A percentile compares a stretch with the other conserved stretches of the same genome.
Evolutionary conservation across 2,329 filamentous ascomycete genomes (phyloP).

Genomic region (Arthrobotrys pseudoclavata): DNA sequence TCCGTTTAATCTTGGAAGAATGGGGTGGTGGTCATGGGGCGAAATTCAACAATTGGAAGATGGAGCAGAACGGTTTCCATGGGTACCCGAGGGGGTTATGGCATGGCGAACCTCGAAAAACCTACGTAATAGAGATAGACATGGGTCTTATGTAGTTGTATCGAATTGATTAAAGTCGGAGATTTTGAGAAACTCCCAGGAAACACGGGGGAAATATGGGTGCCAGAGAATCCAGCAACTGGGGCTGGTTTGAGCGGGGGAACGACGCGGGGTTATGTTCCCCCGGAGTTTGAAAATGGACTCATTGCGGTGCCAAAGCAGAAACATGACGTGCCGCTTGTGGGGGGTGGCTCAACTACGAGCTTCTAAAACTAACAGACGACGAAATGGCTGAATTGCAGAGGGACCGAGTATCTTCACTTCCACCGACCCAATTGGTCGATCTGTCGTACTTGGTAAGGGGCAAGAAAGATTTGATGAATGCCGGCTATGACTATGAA

Average conservation of each 20-base stretch:
- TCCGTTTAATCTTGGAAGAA: background rate
- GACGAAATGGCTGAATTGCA: background rate
- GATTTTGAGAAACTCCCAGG: background rate
- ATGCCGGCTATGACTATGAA: background rate
- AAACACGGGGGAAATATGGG: background rate
- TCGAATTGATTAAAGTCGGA: background rate
- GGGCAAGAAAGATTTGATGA: background rate
- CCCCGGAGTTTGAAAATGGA: background rate
- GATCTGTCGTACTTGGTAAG: background rate
- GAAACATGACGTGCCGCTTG: background rate
- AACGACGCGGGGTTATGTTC: background rate
- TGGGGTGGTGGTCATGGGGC: slow-evolving; percentile 2
- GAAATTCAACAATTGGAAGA: background rate
- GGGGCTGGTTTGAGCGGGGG: background rate
- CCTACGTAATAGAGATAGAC: no score
- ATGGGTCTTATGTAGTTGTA: background rate
- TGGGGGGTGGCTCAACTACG: background rate
- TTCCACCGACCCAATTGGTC: background rate
- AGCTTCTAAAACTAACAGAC: background rate
- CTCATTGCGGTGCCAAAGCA: background rate
- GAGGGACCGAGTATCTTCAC: background rate
- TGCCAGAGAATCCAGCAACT: background rate
- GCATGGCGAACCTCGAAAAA: background rate
- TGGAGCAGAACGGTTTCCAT: background rate
- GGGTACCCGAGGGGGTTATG: background rate